These are phyloP conservation scores for Botrytis cinerea DNA, from an alignment of 2,329 filamentous ascomycete genomes.

Conservation along the genomic window DNA sequence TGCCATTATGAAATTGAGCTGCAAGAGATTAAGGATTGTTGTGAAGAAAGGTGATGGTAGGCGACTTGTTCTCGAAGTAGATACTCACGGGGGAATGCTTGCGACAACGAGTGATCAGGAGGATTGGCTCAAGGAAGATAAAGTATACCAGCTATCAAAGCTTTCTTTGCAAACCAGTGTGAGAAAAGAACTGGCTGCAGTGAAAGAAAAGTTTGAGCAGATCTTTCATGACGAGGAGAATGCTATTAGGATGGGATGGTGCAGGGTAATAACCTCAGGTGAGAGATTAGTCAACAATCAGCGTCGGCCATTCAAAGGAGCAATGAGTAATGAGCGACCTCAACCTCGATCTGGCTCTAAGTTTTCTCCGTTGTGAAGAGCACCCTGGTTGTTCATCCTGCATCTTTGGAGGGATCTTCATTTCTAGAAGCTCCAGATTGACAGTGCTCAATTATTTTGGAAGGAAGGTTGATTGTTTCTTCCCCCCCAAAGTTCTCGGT, in stretches of 20 bases:
- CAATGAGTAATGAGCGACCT: neutral
- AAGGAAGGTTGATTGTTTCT: neutral
- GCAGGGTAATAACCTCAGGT: constrained; percentile 19
- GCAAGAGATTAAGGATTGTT: constrained; percentile 34
- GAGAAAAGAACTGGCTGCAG: constrained; percentile 26
- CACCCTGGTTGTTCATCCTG: neutral
- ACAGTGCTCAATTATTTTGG: too few species aligned
- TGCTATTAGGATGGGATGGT: constrained; percentile 29
- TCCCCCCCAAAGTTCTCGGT: neutral
- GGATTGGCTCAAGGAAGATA: constrained; percentile 24
- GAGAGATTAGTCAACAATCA: neutral
- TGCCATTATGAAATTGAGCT: constrained; percentile 30
- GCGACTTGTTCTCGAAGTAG: constrained; percentile 6
- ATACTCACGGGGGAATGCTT: neutral
- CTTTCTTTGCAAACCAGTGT: constrained; percentile 9
- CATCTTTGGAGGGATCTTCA: neutral
- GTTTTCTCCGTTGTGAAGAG: neutral
- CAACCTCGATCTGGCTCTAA: neutral
- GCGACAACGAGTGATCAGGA: constrained; percentile 10
- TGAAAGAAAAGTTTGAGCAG: constrained; percentile 34
- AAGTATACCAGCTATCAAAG: neutral
- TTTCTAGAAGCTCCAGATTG: neutral
- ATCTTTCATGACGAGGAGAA: constrained; percentile 30
- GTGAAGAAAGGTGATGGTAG: constrained; percentile 30
- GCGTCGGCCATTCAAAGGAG: neutral